Base-by-base conservation (phyloP, 2,329 filamentous ascomycete genomes). In the Paramyrothecium roridum region DNA sequence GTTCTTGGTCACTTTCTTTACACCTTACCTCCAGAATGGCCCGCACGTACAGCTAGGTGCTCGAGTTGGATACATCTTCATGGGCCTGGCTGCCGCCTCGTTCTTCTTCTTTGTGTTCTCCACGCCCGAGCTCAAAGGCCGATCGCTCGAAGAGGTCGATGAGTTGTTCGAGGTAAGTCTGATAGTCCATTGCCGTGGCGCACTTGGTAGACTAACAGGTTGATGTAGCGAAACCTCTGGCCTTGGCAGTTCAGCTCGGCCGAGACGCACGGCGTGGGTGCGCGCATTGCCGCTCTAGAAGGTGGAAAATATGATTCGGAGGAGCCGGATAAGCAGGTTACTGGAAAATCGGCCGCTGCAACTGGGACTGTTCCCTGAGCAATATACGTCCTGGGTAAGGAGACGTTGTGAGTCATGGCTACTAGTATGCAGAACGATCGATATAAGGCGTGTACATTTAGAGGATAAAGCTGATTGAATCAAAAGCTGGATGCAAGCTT, bases 81-180 rank as follows among this genome's bases (percentile, higher is more conserved):
- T 57, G 26, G 57, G 53, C 19, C 52, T 61, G 16, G 54, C 59
- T 6, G 54, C 57, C 6, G 46, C 55, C 20, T 59, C 58, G 3
- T 53, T 56, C 40, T 50, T 62, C 20, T 61, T 62, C 45, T 54
- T 57, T n/a, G 48, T 57, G n/a, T 56, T 59, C 22, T 61, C 52
- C 43, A 56, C 54, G 26, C 60, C 60, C 3, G 65, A 66, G 59
- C 63, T 62, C 34, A 58, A 64, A 45, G 62, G 62, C 8, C 46
- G 59, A 16, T 62, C 61, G 6, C 62, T 67, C 2, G 64, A 66
- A 53, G 63, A 67, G 51, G 56, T 66, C 16, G 63, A 65, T 48
- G 54, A 61, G 53, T 46, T 63, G 37, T 64, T 66, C 45, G 60
- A 65, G 17, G 52, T 54, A 49, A 19, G 50, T 17, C 37, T 43